These are phyloP conservation scores for Taiozyma sp. DNA, from an alignment of 1,139 yeast genomes.

Conservation along the genomic window DNA sequence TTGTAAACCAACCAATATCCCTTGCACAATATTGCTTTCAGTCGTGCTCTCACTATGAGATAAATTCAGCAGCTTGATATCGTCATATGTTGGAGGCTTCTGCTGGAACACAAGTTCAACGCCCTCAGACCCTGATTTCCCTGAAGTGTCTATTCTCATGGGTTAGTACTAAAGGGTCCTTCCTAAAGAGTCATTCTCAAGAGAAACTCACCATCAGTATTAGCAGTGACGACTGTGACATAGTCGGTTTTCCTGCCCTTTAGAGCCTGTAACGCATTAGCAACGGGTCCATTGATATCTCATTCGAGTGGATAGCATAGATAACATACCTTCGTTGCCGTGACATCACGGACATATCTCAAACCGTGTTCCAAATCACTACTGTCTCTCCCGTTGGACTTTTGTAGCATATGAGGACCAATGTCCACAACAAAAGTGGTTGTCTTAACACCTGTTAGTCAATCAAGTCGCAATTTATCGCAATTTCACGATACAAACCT, in stretches of 20 bases:
- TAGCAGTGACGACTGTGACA: constrained; percentile 42
- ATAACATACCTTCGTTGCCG: constrained; percentile 37
- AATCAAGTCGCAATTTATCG: not conserved
- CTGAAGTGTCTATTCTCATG: constrained; percentile 5
- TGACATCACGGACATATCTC: constrained; percentile 38
- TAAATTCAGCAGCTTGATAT: constrained; percentile 9
- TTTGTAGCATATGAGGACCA: constrained; percentile 38
- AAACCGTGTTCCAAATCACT: constrained; percentile 36
- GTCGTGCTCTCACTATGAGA: not conserved
- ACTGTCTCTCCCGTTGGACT: constrained; percentile 20
- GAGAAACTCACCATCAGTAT: constrained; percentile 25
- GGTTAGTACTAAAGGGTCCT: constrained; percentile 1
- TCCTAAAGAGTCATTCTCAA: not conserved
- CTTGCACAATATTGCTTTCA: constrained; percentile 8
- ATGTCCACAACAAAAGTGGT: constrained; percentile 54
- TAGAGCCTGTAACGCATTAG: constrained; percentile 1
- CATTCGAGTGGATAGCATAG: not conserved
- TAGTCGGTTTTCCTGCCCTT: constrained; percentile 55
- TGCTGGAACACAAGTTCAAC: constrained; percentile 5
- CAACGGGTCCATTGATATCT: not conserved
- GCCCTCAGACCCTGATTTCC: constrained; percentile 9
- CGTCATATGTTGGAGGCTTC: constrained; percentile 11
- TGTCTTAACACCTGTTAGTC: constrained; percentile 25
- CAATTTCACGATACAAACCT: constrained; percentile 16
- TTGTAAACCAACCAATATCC: constrained; percentile 16